phyloP scores from a whole-genome alignment of 2,329 filamentous ascomycete genomes.

The Colletotrichum zoysiae region DNA sequence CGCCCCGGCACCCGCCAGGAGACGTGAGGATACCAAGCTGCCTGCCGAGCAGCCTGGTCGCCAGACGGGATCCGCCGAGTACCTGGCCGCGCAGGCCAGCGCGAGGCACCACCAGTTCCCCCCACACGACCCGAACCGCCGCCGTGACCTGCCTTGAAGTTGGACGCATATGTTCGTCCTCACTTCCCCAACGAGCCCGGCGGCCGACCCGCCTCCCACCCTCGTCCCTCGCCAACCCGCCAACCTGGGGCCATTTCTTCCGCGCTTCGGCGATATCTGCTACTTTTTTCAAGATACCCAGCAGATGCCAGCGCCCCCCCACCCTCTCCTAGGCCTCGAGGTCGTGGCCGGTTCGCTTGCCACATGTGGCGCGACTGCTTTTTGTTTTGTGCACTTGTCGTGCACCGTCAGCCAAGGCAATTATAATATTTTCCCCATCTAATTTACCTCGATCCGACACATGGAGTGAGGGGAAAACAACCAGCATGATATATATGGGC shows the following conservation, averaged over 20 bases:
- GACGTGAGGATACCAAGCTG: conserved; percentile 68
- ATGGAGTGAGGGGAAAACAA: conserved; percentile 17
- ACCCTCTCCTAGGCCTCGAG: conserved; percentile 22
- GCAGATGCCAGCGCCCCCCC: conserved; percentile 23
- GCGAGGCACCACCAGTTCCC: conserved; percentile 54
- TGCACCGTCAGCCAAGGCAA: conserved; percentile 33
- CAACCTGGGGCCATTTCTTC: conserved; percentile 32
- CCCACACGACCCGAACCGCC: conserved; percentile 60
- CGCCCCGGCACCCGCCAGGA: conserved; percentile 45
- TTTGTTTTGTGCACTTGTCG: conserved; percentile 13
- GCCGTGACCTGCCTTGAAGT: conserved; percentile 52
- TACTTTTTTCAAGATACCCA: conserved; percentile 42
- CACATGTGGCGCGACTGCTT: conserved; percentile 17
- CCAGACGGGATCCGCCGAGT: conserved; percentile 65
- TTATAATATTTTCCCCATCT: conserved; percentile 42
- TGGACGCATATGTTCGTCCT: conserved; percentile 19
- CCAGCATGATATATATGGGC: conserved; percentile 40
- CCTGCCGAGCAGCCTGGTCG: conserved; percentile 70
- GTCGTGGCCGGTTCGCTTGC: conserved; percentile 27
- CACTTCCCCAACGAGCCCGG: neutral
- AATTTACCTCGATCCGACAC: conserved; percentile 37
- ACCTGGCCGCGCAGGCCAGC: conserved; percentile 60
- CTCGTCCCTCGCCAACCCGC: neutral
- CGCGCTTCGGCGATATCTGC: conserved; percentile 32
- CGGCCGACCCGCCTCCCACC: neutral